Evolutionary conservation across 2,329 filamentous ascomycete genomes (phyloP).

Genomic region (Ascocoryne sarcoides): DNA sequence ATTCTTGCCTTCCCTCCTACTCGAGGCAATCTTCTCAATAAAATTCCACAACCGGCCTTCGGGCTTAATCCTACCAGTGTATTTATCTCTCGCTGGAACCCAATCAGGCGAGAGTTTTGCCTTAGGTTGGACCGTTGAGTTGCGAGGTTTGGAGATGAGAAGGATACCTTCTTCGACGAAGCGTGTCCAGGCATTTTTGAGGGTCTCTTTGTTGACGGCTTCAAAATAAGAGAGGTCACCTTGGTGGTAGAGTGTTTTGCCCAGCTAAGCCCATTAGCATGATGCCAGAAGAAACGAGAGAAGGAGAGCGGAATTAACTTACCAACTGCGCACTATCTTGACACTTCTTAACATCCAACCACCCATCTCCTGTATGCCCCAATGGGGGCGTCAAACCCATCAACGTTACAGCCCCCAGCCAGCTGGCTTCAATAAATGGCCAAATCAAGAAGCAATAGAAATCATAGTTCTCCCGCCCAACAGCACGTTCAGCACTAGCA

Average conservation of each 20-base stretch:
- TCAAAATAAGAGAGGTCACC: conserved; percentile 96
- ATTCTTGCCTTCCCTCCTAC: conserved; percentile 88
- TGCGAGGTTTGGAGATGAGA: conserved; percentile 59
- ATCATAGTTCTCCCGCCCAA: conserved; percentile 88
- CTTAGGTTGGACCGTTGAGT: conserved; percentile 49
- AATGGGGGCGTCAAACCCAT: conserved; percentile 75
- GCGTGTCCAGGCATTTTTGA: conserved; percentile 84
- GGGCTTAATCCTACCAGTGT: conserved; percentile 53
- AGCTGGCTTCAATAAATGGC: conserved; percentile 93
- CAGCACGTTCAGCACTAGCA: conserved; percentile 63
- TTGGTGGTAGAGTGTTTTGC: conserved; percentile 95
- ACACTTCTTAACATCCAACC: conserved; percentile 70
- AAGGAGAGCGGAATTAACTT: conserved; percentile 29
- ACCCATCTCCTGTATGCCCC: conserved; percentile 48
- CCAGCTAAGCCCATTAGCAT: conserved; percentile 47
- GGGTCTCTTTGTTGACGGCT: conserved; percentile 94
- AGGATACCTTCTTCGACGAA: conserved; percentile 91
- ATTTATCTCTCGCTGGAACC: conserved; percentile 57
- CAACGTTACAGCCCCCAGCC: conserved; percentile 82
- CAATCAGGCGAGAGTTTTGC: conserved; percentile 67
- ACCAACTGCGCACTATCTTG: conserved; percentile 77
- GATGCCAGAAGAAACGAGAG: conserved; percentile 16
- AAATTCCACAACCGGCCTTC: conserved; percentile 84
- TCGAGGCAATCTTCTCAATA: conserved; percentile 76
- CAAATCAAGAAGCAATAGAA: conserved; percentile 99